Evolutionary conservation across 257 asterid genomes (phyloP).

Genomic region (Ligustrum vulgare): DNA sequence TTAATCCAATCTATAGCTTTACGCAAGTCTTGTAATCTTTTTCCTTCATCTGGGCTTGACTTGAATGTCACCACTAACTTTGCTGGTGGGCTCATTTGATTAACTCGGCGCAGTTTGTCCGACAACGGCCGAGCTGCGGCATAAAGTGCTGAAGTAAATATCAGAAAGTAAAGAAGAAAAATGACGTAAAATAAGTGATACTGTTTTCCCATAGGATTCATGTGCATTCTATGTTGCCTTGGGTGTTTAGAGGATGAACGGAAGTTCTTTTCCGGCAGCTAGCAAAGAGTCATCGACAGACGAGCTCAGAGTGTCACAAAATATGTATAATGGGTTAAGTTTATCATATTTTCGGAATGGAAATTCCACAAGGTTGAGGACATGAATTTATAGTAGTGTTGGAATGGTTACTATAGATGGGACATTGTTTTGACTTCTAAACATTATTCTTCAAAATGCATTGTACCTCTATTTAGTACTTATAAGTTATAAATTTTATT

Average conservation of each 20-base stretch:
- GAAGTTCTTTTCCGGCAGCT: neutral
- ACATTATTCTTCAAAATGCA: neutral
- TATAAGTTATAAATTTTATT: no score
- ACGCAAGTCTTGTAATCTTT: neutral
- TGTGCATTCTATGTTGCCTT: neutral
- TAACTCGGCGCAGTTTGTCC: neutral
- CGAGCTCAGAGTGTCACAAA: no score
- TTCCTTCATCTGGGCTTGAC: neutral
- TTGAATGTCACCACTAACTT: neutral
- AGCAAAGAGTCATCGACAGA: neutral
- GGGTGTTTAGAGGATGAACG: no score
- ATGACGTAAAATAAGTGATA: neutral
- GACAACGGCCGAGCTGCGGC: neutral
- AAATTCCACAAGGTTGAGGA: neutral
- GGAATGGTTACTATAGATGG: neutral
- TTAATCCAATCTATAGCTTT: neutral
- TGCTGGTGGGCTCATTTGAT: neutral
- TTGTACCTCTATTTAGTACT: no score
- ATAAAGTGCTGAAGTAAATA: neutral
- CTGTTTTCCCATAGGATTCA: neutral
- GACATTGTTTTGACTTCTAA: neutral
- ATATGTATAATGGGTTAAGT: neutral
- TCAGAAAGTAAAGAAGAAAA: neutral
- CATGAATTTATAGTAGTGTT: neutral
- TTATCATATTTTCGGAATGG: neutral